Base-by-base conservation (phyloP, 192 early-diverging fungal genomes). In the Obelidium mucronatum region DNA sequence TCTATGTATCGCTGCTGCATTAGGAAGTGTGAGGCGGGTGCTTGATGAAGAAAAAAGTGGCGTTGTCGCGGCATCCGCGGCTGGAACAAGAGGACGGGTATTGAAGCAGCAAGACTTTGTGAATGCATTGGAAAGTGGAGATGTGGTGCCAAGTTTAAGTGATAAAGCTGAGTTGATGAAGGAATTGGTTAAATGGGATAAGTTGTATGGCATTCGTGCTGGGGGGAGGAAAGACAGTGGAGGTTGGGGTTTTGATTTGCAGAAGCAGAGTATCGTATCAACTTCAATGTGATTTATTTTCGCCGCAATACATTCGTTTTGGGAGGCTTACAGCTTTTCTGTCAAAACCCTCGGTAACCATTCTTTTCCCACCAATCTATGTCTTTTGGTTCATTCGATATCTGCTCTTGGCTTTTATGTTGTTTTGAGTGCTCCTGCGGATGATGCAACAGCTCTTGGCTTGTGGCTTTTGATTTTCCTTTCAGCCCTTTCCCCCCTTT, bases 1-100 rank as follows among this genome's bases (percentile, higher is more conserved):
- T 70, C 67, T 96, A 52, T 95, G 94, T 74, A 91, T 97, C 54
- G 88, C 95, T n/a, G 92, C 95, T 24, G 67, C 67, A 36, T 40
- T 69, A 15, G 67, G 36, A 40, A 53, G 48, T 48, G 67, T 69
- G 67, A 24, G 67, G 44, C 40, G 67, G 26, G 17, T 54, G 30
- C 15, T 40, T 13, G 5, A 28, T 19, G 37, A 66, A 15, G 44
- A 48, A 48, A n/a, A n/a, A n/a, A 52, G 51, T n/a, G n/a, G n/a
- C n/a, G 51, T 13, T 52, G n/a, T 17, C 51, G 58, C 58, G 6
- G 33, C 24, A 13, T 8, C 1, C 13, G 58, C 6, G 26, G 58
- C 13, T 33, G 33, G 58, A 31, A 71, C 1, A 34, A 15, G 59
- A 26, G 51, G 53, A 28, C 72, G 72, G 2, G 56, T 59, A n/a